Evolutionary conservation across 164 flowering plant genomes (phyloP).

Genomic region (Stephania yunnanensis): DNA sequence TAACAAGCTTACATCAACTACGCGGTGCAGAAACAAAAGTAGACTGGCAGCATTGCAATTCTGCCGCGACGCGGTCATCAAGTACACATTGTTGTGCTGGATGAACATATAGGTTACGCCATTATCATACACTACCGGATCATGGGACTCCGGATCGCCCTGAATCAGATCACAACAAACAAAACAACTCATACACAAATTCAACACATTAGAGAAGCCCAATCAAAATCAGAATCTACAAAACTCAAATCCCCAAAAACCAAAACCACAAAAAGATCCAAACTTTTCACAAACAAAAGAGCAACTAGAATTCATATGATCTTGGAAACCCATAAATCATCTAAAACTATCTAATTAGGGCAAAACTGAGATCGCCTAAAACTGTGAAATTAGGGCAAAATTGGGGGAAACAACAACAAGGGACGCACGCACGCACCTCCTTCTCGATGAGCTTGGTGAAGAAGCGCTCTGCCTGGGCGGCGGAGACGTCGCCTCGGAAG

Average conservation of each 20-base stretch:
- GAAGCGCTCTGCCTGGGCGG: constrained; percentile 79
- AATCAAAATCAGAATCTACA: background rate
- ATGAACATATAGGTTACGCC: constrained; percentile 90
- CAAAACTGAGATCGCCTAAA: background rate
- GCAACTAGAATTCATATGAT: background rate
- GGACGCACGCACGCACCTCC: constrained; percentile 43
- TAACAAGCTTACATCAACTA: constrained; percentile 76
- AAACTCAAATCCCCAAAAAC: background rate
- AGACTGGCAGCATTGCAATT: constrained; percentile 98
- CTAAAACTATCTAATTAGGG: background rate
- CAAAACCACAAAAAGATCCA: background rate
- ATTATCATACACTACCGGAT: constrained; percentile 88
- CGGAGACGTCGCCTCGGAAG: constrained; percentile 86
- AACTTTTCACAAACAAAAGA: background rate
- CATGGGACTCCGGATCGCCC: constrained; percentile 94
- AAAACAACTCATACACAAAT: background rate
- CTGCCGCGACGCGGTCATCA: constrained; percentile 90
- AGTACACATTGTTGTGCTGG: constrained; percentile 84
- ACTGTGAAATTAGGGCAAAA: background rate
- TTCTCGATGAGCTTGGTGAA: constrained; percentile 94
- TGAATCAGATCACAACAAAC: constrained; percentile 21
- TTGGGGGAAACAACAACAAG: background rate
- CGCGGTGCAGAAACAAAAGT: constrained; percentile 83
- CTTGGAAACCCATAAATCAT: background rate
- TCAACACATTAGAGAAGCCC: background rate